Conservation (phyloP, 768 basidiomycete genomes). For the Boletus tomentosulus region DNA sequence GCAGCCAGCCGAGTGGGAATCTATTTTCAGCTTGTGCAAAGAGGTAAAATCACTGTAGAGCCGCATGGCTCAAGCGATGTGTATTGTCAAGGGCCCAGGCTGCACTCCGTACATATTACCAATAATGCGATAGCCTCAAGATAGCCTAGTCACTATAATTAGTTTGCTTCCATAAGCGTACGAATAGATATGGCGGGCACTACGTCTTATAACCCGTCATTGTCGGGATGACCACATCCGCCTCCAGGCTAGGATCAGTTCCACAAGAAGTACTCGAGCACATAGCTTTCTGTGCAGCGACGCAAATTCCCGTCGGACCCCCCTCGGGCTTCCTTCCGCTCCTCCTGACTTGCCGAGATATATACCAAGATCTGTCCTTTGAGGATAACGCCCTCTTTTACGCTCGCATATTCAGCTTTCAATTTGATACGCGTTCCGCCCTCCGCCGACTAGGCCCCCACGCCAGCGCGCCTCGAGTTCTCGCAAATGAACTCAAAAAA, state of each 20-base stretch:
- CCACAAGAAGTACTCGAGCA: conserved; percentile 79
- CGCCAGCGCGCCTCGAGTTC: conserved; percentile 36
- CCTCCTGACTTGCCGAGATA: conserved; percentile 44
- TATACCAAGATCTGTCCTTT: conserved; percentile 49
- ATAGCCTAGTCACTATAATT: too few species aligned
- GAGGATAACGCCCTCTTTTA: conserved; percentile 64
- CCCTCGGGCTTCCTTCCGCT: conserved; percentile 57
- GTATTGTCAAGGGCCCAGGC: not conserved
- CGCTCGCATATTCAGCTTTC: conserved; percentile 59
- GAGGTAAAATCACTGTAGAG: conserved; percentile 22
- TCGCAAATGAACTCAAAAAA: conserved; percentile 62
- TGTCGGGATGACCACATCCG: conserved; percentile 11
- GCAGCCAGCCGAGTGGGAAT: conserved; percentile 44
- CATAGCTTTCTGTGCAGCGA: conserved; percentile 64
- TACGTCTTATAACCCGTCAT: not conserved
- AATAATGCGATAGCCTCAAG: not conserved
- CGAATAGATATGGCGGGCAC: not conserved
- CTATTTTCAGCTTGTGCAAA: conserved; percentile 50
- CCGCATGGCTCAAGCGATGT: not conserved
- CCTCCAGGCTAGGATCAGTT: conserved; percentile 41
- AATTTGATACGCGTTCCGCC: conserved; percentile 60
- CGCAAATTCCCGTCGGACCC: conserved; percentile 51
- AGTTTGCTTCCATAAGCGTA: not conserved
- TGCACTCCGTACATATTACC: not conserved
- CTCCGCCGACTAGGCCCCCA: conserved; percentile 46